A percentile compares a stretch with the other conserved stretches of the same genome.
Conservation (phyloP, 2,329 filamentous ascomycete species). For the Talaromyces verruculosus region DNA sequence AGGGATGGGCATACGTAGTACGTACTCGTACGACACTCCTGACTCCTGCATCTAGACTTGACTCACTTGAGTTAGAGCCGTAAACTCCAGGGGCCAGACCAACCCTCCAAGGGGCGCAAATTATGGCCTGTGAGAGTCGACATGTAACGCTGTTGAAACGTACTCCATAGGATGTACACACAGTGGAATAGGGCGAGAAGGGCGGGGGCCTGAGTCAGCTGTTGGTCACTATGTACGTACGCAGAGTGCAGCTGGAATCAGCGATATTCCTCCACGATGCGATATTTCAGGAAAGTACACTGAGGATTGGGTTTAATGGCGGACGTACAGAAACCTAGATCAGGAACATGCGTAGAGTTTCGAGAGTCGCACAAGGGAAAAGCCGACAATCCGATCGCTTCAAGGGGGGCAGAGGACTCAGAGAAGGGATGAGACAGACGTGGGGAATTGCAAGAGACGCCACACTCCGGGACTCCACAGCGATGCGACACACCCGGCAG, state of each 20-base stretch:
- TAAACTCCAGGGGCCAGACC: too few relatives aligned
- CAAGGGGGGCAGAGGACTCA: not conserved
- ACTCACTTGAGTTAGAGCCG: too few relatives aligned
- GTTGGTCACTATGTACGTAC: not conserved
- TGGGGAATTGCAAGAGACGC: too few relatives aligned
- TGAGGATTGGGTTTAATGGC: not conserved
- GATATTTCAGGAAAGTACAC: not conserved
- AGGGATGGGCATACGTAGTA: too few relatives aligned
- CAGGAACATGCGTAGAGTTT: not conserved
- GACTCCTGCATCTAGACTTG: too few relatives aligned
- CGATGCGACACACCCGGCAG: conserved; percentile 2
- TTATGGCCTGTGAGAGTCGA: not conserved
- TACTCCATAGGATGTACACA: not conserved
- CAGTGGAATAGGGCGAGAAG: not conserved
- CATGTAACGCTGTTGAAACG: conserved; percentile 13
- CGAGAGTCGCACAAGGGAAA: not conserved
- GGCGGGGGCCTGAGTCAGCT: not conserved
- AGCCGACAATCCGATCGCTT: not conserved
- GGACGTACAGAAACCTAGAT: not conserved
- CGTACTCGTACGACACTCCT: too few relatives aligned
- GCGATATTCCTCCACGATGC: not conserved
- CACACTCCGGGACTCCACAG: not conserved
- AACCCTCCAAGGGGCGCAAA: not conserved
- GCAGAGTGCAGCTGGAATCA: not conserved
- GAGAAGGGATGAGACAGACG: conserved; percentile 1